A percentile compares a stretch with the other conserved stretches of the same genome.
Conservation (phyloP, 2,329 filamentous ascomycete genomes). For the Samsoniella hepiali region DNA sequence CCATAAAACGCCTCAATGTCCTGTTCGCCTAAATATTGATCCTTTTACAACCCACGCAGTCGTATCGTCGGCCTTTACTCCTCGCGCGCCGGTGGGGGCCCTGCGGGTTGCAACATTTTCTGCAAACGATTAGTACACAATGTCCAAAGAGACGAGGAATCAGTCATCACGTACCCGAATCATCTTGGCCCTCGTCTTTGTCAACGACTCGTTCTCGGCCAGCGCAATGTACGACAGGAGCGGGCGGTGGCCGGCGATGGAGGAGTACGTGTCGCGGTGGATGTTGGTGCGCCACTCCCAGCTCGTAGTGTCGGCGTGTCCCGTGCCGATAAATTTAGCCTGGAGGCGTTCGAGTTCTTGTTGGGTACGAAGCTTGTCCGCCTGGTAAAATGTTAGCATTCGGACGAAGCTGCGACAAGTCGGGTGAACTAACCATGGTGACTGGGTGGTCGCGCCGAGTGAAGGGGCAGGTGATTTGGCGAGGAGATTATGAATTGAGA, state of each 20-base stretch:
- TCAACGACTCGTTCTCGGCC: conserved; percentile 78
- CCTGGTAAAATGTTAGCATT: conserved; percentile 45
- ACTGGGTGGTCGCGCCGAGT: background rate
- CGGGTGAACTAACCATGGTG: conserved; percentile 26
- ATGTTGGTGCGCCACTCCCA: conserved; percentile 98
- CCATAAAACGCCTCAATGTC: conserved; percentile 14
- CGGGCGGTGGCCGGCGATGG: conserved; percentile 84
- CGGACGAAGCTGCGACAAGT: background rate
- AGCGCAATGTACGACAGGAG: conserved; percentile 86
- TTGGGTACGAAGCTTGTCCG: conserved; percentile 95
- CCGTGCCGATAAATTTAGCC: conserved; percentile 92
- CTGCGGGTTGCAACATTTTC: conserved; percentile 66
- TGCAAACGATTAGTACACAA: conserved; percentile 28
- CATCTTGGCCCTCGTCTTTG: conserved; percentile 75
- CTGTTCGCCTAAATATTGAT: background rate
- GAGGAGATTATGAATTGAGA: no score
- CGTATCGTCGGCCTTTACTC: conserved; percentile 33
- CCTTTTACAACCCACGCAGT: background rate
- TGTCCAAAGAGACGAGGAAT: background rate
- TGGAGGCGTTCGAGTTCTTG: conserved; percentile 97
- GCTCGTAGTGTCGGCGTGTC: conserved; percentile 92
- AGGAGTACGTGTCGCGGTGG: conserved; percentile 85
- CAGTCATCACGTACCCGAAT: conserved; percentile 58
- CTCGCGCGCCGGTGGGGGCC: conserved; percentile 56
- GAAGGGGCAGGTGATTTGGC: background rate